These are phyloP conservation scores for Pinus albicaulis DNA, from an alignment of 75 land plant genomes.

Conservation along the genomic window DNA sequence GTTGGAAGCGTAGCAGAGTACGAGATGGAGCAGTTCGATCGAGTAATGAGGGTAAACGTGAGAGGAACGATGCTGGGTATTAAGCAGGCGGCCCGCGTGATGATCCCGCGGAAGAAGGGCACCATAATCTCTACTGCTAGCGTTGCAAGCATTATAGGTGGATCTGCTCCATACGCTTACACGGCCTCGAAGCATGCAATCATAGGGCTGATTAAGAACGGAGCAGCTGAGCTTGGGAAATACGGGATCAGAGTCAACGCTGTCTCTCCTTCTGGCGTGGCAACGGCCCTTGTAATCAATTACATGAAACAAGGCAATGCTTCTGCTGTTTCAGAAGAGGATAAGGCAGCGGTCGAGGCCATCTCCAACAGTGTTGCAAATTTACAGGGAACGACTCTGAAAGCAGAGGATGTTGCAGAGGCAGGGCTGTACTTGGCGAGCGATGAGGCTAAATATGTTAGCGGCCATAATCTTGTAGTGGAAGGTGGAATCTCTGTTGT, in stretches of 20 bases:
- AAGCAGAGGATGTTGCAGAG: background rate
- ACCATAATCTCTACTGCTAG: conserved; percentile 52
- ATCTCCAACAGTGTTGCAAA: background rate
- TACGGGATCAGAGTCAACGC: conserved; percentile 47
- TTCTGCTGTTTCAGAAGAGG: background rate
- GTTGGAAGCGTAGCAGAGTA: conserved; percentile 38
- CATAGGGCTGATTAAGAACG: conserved; percentile 32
- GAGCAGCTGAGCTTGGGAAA: conserved; percentile 35
- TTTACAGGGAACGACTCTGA: background rate
- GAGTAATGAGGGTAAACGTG: conserved; percentile 51
- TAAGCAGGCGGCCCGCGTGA: conserved; percentile 76
- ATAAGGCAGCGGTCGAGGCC: background rate
- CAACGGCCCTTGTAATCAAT: background rate
- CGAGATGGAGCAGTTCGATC: conserved; percentile 43
- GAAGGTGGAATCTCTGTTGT: background rate
- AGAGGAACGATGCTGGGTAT: conserved; percentile 57
- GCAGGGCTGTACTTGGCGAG: background rate
- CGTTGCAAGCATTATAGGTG: conserved; percentile 35
- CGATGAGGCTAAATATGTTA: background rate
- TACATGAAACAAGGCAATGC: too few relatives aligned
- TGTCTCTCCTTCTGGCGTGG: conserved; percentile 46
- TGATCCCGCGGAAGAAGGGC: conserved; percentile 49
- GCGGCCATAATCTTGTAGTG: background rate
- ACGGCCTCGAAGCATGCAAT: conserved; percentile 36
- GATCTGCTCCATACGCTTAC: conserved; percentile 43